Conservation (phyloP, 2,329 filamentous ascomycete genomes). For the Dothideomycetidae sp. region DNA sequence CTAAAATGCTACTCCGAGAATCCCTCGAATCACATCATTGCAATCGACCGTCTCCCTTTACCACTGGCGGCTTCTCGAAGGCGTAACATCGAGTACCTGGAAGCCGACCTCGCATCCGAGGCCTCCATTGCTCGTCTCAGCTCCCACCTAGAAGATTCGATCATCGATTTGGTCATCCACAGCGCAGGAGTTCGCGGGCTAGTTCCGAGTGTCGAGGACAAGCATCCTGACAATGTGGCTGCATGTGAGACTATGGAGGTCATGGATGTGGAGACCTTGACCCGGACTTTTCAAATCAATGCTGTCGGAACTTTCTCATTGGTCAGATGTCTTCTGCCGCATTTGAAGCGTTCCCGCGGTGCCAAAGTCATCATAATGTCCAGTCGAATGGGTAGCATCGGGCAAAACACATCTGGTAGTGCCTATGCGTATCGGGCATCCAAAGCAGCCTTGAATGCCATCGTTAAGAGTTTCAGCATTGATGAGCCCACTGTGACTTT, state of each 20-base stretch:
- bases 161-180: conserved; percentile 30
- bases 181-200: conserved; percentile 32
- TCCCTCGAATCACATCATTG: conserved; percentile 17
- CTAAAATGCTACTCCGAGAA: conserved; percentile 17
- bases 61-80: background rate
- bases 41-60: conserved; percentile 19
- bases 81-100: conserved; percentile 15
- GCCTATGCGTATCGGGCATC: conserved; percentile 35
- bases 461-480: conserved; percentile 30
- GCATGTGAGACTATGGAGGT: conserved; percentile 27
- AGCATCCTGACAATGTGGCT: conserved; percentile 22
- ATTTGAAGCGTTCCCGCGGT: conserved; percentile 15
- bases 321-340: conserved; percentile 25
- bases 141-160: conserved; percentile 11
- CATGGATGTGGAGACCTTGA: conserved; percentile 29
- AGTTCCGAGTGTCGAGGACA: conserved; percentile 19
- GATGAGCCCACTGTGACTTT: conserved; percentile 31
- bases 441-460: conserved; percentile 34
- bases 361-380: conserved; percentile 30
- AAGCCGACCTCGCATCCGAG: conserved; percentile 19
- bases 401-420: conserved; percentile 26
- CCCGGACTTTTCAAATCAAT: conserved; percentile 28
- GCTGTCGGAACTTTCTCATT: conserved; percentile 29
- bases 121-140: conserved; percentile 16
- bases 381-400: conserved; percentile 32